These are phyloP conservation scores for Marchantia paleacea DNA, from an alignment of 225 moss, liverwort and hornwort species.

Conservation along the genomic window DNA sequence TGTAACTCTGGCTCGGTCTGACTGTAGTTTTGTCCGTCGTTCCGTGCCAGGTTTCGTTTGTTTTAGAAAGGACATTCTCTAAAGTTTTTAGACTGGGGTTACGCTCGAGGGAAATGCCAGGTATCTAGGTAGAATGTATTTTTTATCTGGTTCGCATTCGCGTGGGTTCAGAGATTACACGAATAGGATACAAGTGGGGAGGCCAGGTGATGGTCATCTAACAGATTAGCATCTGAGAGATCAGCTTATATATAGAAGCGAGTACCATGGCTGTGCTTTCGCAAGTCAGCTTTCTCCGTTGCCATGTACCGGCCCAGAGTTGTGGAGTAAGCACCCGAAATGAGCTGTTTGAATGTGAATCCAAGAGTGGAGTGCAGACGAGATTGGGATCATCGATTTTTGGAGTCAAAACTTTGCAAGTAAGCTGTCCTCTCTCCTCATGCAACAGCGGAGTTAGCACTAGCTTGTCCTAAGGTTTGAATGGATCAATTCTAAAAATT, in stretches of 20 bases:
- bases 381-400: constrained; percentile 3
- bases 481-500: too few species aligned
- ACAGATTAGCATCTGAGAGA: neutral
- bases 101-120: too few species aligned
- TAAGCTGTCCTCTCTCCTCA: neutral
- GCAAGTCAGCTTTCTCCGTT: neutral
- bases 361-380: neutral
- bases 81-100: too few species aligned
- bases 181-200: neutral
- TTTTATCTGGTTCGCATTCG: neutral
- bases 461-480: neutral
- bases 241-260: neutral
- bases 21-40: neutral
- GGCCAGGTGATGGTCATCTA: neutral
- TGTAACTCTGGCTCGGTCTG: neutral
- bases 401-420: neutral
- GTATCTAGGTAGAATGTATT: neutral
- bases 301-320: neutral
- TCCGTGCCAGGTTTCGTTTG: neutral
- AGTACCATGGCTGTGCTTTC: neutral
- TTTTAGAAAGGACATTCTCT: neutral
- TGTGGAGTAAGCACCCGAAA: neutral
- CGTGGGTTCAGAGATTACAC: neutral
- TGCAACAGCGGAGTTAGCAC: neutral
- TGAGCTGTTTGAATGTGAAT: neutral